Evolutionary conservation across 2,329 filamentous ascomycete species (phyloP).

Genomic region (Colletotrichum horii): DNA sequence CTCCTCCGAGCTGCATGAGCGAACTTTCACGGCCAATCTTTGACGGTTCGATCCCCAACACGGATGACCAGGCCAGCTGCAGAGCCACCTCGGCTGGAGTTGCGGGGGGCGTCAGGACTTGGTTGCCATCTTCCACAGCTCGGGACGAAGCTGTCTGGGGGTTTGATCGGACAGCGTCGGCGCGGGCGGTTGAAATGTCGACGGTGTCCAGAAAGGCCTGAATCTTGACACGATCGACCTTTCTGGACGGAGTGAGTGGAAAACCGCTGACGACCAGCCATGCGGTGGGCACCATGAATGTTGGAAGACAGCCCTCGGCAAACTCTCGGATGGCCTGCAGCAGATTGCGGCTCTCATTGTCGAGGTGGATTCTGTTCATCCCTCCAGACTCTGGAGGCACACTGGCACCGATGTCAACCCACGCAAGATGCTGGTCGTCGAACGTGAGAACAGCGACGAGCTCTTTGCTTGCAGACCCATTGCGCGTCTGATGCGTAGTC

Average conservation of each 20-base stretch:
- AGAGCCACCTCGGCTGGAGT: neutral
- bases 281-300: neutral
- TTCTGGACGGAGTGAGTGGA: neutral
- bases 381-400: neutral
- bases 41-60: neutral
- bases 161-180: neutral
- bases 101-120: neutral
- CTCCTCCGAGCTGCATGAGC: neutral
- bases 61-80: neutral
- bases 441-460: neutral
- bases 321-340: neutral
- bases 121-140: fast-evolving
- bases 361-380: neutral
- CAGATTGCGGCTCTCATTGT: neutral
- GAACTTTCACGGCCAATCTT: neutral
- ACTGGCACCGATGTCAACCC: fast-evolving
- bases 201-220: neutral
- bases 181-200: neutral
- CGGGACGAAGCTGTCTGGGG: neutral
- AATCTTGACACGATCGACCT: neutral
- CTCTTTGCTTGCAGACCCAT: neutral
- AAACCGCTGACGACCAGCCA: neutral
- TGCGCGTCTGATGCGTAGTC: neutral
- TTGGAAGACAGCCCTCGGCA: neutral
- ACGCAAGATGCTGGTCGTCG: neutral